phyloP scores from a whole-genome alignment of 164 flowering plant genomes.

The Houttuynia cordata region DNA sequence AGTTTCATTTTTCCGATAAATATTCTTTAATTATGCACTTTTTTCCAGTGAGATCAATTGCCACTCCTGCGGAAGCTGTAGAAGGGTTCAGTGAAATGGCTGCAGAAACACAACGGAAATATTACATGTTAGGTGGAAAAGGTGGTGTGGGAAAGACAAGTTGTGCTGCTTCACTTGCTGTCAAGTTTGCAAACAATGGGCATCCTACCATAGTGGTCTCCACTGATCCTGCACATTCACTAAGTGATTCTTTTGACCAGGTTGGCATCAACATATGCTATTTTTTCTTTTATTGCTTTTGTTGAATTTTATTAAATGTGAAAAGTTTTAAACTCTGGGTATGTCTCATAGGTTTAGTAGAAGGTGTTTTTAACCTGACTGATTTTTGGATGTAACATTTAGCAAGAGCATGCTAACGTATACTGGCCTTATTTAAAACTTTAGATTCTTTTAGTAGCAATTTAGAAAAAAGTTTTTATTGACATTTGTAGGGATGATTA shows the following conservation, averaged over 20 bases:
- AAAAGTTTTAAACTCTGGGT: no score
- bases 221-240: constrained; percentile 97
- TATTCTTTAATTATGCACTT: neutral
- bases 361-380: no score
- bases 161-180: constrained; percentile 95
- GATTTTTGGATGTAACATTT: no score
- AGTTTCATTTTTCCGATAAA: neutral
- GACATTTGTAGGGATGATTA: neutral
- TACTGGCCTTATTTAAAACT: no score
- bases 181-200: constrained; percentile 78
- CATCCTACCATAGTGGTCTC: constrained; percentile 91
- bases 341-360: no score
- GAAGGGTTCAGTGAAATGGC: constrained; percentile 77
- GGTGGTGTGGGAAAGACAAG: constrained; percentile 99
- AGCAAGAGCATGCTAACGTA: no score
- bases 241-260: constrained; percentile 98
- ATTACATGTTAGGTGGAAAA: constrained; percentile 90
- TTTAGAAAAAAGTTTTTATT: neutral
- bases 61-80: constrained; percentile 53
- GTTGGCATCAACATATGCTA: constrained; percentile 13
- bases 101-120: constrained; percentile 55
- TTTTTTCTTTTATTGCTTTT: neutral
- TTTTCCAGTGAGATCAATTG: constrained; percentile 67
- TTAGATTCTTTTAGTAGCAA: neutral
- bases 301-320: neutral